Evolutionary conservation across 2,329 filamentous ascomycete genomes (phyloP).

Genomic region (Arthrobotrys sphaeroides): DNA sequence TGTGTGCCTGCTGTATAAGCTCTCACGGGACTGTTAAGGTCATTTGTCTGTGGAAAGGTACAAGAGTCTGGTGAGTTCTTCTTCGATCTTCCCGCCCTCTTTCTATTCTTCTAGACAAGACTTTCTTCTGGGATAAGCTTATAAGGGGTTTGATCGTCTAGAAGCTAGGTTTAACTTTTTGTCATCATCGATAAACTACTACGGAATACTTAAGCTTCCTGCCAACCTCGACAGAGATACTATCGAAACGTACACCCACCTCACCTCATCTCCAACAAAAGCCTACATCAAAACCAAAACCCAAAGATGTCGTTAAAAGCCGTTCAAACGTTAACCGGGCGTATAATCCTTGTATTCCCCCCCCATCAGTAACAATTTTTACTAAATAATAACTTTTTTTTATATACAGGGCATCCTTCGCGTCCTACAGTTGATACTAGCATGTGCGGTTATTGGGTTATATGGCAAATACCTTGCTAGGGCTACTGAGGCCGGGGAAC

Average conservation of each 20-base stretch:
- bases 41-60: too few relatives aligned
- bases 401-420: conserved; percentile 67
- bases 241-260: not conserved
- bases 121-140: too few relatives aligned
- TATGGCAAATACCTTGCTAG: conserved; percentile 75
- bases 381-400: not conserved
- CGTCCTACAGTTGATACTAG: conserved; percentile 78
- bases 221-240: too few relatives aligned
- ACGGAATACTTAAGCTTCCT: too few relatives aligned
- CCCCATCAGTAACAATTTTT: not conserved
- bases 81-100: too few relatives aligned
- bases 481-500: conserved; percentile 65
- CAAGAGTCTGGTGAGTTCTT: too few relatives aligned
- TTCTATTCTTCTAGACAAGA: too few relatives aligned
- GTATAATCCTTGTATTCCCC: conserved; percentile 37
- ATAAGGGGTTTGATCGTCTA: too few relatives aligned
- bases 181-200: too few relatives aligned
- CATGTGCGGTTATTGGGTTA: conserved; percentile 78
- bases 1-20: too few relatives aligned
- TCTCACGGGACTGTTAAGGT: too few relatives aligned
- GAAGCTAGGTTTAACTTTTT: too few relatives aligned
- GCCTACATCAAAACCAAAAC: not conserved
- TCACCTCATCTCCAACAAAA: not conserved
- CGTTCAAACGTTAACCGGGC: conserved; percentile 25
- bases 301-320: conserved; percentile 44